These are phyloP conservation scores for Phanerodontia chrysosporium DNA, from an alignment of 768 basidiomycete species.

Conservation along the genomic window DNA sequence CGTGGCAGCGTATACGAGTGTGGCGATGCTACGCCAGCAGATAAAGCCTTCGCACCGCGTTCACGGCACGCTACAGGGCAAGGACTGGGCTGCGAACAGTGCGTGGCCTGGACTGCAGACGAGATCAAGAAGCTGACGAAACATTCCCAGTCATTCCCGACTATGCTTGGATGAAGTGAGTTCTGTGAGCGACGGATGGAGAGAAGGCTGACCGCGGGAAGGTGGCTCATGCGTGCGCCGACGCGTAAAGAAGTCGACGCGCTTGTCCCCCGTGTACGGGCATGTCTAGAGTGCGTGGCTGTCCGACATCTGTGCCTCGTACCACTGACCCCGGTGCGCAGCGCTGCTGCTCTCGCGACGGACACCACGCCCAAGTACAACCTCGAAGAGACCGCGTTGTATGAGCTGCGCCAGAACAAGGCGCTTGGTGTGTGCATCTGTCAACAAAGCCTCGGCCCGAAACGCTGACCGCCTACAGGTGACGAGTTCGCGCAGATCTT, in stretches of 20 bases:
- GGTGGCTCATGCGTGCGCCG: slow-evolving; percentile 73
- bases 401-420: slow-evolving; percentile 67
- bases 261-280: slow-evolving; percentile 54
- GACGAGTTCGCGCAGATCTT: slow-evolving; percentile 62
- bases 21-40: slow-evolving; percentile 80
- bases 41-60: slow-evolving; percentile 72
- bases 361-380: slow-evolving; percentile 44
- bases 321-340: slow-evolving; percentile 21
- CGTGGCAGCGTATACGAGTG: slow-evolving; percentile 75
- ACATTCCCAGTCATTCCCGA: slow-evolving; percentile 69
- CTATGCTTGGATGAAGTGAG: slow-evolving; percentile 67
- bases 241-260: slow-evolving; percentile 55
- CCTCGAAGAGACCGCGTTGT: slow-evolving; percentile 31
- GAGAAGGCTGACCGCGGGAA: slow-evolving; percentile 21
- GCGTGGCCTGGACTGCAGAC: slow-evolving; percentile 18
- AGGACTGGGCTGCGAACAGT: slow-evolving; percentile 75
- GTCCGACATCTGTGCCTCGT: background rate
- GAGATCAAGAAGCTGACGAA: background rate
- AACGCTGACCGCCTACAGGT: slow-evolving; percentile 34
- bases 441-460: background rate
- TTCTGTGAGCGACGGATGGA: background rate
- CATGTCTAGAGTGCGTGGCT: slow-evolving; percentile 66
- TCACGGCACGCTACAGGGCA: slow-evolving; percentile 74
- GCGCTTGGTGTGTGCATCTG: slow-evolving; percentile 43
- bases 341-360: slow-evolving; percentile 66